A percentile compares a stretch with the other conserved stretches of the same genome.
Conservation (phyloP, 2,329 filamentous ascomycete species). For the Paracamarosporium sp. region DNA sequence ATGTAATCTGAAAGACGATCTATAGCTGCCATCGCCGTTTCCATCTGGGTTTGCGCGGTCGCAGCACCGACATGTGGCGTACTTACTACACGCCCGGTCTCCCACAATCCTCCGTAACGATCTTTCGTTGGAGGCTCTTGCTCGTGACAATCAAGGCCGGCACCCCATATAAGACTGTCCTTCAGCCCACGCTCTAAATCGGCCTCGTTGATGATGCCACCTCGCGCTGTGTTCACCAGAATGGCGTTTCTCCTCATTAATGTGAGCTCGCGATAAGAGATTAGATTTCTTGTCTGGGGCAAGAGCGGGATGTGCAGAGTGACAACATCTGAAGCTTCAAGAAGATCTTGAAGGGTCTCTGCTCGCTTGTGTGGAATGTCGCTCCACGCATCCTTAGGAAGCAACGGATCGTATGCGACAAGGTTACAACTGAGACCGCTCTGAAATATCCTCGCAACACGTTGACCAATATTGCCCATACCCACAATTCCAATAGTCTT, state of each 20-base stretch:
- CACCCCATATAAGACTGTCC: constrained; percentile 52
- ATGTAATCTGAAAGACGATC: constrained; percentile 29
- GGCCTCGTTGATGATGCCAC: constrained; percentile 57
- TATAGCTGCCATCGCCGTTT: constrained; percentile 45
- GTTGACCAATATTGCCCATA: constrained; percentile 48
- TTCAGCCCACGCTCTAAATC: constrained; percentile 53
- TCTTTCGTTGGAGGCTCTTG: constrained; percentile 53
- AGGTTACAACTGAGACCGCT: constrained; percentile 49
- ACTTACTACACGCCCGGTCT: constrained; percentile 55
- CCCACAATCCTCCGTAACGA: constrained; percentile 48
- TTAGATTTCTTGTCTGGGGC: constrained; percentile 31
- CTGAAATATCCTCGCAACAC: constrained; percentile 25
- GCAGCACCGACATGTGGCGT: constrained; percentile 60
- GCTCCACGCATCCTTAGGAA: constrained; percentile 51
- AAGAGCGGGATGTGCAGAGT: constrained; percentile 30
- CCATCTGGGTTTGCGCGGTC: constrained; percentile 48
- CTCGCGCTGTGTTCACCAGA: constrained; percentile 56
- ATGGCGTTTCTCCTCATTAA: constrained; percentile 51
- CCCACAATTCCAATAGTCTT: constrained; percentile 57
- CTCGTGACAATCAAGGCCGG: constrained; percentile 58
- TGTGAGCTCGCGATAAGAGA: constrained; percentile 46
- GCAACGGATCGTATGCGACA: constrained; percentile 47
- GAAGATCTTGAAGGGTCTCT: constrained; percentile 16
- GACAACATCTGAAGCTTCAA: constrained; percentile 23
- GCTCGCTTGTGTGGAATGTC: constrained; percentile 29